These are phyloP conservation scores for Endothia cerciana DNA, from an alignment of 2,329 filamentous ascomycete genomes.

Conservation along the genomic window DNA sequence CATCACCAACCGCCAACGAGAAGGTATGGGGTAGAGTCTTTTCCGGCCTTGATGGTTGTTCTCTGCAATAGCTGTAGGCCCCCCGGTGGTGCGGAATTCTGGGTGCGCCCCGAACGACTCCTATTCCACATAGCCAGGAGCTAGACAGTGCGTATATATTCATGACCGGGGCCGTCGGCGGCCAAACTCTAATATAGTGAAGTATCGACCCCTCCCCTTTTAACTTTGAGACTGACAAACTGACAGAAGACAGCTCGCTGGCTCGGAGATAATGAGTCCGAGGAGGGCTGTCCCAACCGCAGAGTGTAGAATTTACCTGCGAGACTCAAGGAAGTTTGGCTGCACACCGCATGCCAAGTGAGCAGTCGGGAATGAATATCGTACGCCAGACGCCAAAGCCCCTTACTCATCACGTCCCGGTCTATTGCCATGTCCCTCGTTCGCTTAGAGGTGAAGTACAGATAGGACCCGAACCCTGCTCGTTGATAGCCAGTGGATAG, in stretches of 20 bases:
- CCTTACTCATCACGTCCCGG: background rate
- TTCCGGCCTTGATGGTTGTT: background rate
- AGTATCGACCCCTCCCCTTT: background rate
- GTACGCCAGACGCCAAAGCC: background rate
- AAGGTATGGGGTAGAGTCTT: background rate
- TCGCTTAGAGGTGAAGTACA: no score
- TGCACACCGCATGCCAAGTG: background rate
- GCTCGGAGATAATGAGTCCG: background rate
- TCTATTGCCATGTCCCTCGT: background rate
- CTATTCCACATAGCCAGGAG: background rate
- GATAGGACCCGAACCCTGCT: background rate
- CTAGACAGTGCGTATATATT: background rate
- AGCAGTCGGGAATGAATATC: background rate
- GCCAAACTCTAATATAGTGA: background rate
- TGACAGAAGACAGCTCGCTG: background rate
- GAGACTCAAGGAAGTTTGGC: background rate
- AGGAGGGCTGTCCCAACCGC: background rate
- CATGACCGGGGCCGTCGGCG: background rate
- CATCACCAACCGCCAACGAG: background rate
- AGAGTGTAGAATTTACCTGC: background rate
- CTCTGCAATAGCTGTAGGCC: background rate
- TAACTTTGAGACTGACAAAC: background rate
- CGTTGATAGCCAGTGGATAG: background rate
- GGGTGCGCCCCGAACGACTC: no score
- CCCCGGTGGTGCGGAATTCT: background rate